Percentiles rank a stretch among this genome's conserved stretches.
Conservation (phyloP, 2,329 filamentous ascomycete genomes). For the Cladophialophora yegresii region DNA sequence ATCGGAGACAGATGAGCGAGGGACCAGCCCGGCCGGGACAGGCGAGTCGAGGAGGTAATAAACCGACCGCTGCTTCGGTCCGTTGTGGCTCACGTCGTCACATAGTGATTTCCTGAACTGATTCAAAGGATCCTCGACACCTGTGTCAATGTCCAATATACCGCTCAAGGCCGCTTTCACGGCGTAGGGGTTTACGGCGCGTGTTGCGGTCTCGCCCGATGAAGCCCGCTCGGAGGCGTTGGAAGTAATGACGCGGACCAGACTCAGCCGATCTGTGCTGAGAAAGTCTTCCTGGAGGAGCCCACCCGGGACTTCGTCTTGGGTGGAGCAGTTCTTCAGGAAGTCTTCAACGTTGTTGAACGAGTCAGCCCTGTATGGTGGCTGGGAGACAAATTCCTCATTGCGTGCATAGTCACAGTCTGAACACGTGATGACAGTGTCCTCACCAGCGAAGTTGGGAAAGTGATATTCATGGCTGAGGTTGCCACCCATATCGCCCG, state of each 20-base stretch:
- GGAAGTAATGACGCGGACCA: conserved; percentile 14
- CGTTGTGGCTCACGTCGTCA: conserved; percentile 42
- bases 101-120: conserved; percentile 18
- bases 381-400: conserved; percentile 72
- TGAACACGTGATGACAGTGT: conserved; percentile 75
- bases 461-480: conserved; percentile 96
- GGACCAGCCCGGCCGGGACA: conserved; percentile 11
- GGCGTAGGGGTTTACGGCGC: conserved; percentile 58
- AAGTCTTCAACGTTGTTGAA: conserved; percentile 3
- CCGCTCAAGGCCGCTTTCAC: conserved; percentile 59
- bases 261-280: conserved; percentile 26
- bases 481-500: conserved; percentile 92
- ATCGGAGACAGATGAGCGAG: background rate
- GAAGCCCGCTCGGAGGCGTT: background rate
- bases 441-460: conserved; percentile 76
- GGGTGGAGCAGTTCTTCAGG: background rate
- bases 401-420: conserved; percentile 78
- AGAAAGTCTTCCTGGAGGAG: conserved; percentile 27
- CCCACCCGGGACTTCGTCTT: background rate
- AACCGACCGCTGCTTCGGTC: conserved; percentile 15
- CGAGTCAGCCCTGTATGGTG: conserved; percentile 2
- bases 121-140: conserved; percentile 59
- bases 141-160: conserved; percentile 68
- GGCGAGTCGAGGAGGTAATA: conserved; percentile 34
- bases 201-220: background rate